Evolutionary conservation across 306 rosid genomes (phyloP), one percentile per base, ranked within the genome.

Genomic region (Hippophae gyantsensis): DNA sequence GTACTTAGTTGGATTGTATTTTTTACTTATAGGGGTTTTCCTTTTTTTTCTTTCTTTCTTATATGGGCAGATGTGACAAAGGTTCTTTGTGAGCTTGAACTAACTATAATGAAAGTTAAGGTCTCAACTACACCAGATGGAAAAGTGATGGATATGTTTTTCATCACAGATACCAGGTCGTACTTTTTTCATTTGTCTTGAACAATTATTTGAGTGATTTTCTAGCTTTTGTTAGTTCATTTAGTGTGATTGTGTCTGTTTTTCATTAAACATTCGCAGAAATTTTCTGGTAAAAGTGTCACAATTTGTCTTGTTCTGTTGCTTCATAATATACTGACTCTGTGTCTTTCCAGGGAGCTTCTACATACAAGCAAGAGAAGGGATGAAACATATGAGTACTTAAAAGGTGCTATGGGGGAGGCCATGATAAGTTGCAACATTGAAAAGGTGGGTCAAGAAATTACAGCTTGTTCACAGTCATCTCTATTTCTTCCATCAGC

Each of bases 51-150:
- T 9, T 51, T 12, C 11, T 60, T 60, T 52, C 41, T 32, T 51
- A 46, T 51, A 54, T 50, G 76, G 49, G 52, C 87, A 92, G 99
- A 92, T 78, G 95, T 92, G 64, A 92, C 99, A 0, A 66, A 63
- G 70, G 96, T 84, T 82, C 96, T 92, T 52, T 83, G 82, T 66
- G 95, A 85, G 61, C 85, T 82, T 9, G 99, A 92, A 81, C 83
- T 92, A 74, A 74, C 63, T 42, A 88, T 92, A 55, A 74, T 82
- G 66, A 92, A 84, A 82, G 96, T 92, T 71, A 92, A 92, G 84
- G 93, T 92, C 42, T 92, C 96, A 45, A 88, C 93, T 13, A 92
- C 96, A 13, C 99, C 99, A 1, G 99, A 92, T 69, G 96, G 89
- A 58, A 88, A 67, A 88, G 96, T 88, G 62, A 80, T 92, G 83